phyloP scores from a whole-genome alignment of 208 protist species.

The Tritrichomonas musculus region DNA sequence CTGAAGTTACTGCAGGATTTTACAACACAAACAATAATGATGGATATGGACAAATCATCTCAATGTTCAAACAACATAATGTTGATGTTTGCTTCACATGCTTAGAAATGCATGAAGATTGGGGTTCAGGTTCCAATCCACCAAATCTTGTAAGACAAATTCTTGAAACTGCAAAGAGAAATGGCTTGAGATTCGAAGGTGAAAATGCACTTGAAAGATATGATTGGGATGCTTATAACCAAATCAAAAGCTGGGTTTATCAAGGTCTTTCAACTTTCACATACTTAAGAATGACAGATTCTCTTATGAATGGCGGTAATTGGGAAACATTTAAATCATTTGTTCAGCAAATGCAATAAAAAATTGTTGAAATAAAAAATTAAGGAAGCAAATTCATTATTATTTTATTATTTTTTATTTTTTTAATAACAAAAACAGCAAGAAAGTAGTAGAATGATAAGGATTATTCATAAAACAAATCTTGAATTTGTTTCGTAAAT shows the following conservation, averaged over 20 bases:
- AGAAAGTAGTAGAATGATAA: too few relatives aligned
- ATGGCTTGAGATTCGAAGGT: not conserved
- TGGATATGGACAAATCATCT: not conserved
- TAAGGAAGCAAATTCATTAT: too few relatives aligned
- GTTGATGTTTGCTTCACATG: too few relatives aligned
- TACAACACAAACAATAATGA: not conserved
- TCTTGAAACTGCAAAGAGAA: not conserved
- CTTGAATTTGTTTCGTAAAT: too few relatives aligned
- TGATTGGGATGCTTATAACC: too few relatives aligned
- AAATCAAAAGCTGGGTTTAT: not conserved
- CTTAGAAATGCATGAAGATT: not conserved
- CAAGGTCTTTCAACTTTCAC: not conserved
- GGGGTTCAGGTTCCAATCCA: not conserved
- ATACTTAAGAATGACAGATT: not conserved
- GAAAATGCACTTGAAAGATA: slow-evolving; percentile 3
- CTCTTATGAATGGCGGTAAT: not conserved
- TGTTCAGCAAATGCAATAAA: not conserved
- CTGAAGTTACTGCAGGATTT: not conserved
- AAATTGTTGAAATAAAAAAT: too few relatives aligned
- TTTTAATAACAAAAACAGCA: too few relatives aligned
- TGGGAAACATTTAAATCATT: not conserved
- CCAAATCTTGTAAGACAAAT: not conserved
- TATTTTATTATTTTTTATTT: too few relatives aligned
- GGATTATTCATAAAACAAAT: too few relatives aligned
- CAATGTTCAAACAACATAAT: slow-evolving; percentile 3